Evolutionary conservation across 2,329 filamentous ascomycete species (phyloP).

Genomic region (Malbranchea cinnamomea): DNA sequence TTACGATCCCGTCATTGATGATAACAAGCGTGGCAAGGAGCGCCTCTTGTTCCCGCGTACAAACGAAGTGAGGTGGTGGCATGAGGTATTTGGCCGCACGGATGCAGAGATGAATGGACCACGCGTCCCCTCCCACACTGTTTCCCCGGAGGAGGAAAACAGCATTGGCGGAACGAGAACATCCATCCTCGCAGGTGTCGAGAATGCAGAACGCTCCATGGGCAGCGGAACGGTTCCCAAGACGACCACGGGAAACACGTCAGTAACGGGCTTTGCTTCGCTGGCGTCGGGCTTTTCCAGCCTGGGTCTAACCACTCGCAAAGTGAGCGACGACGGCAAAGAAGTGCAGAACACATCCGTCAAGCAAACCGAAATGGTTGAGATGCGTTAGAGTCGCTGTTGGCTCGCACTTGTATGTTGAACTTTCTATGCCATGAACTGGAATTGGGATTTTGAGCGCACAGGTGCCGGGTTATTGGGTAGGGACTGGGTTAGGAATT

Average conservation of each 20-base stretch:
- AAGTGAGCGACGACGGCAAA: conserved; percentile 15
- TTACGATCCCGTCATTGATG: conserved; percentile 62
- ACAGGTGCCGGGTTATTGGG: no score
- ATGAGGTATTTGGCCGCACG: conserved; percentile 67
- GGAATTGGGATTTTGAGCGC: no score
- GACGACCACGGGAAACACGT: conserved; percentile 15
- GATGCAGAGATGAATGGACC: conserved; percentile 86
- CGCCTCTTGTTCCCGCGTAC: conserved; percentile 67
- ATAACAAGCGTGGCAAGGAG: conserved; percentile 64
- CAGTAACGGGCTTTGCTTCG: conserved; percentile 23
- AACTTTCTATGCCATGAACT: no score
- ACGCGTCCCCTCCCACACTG: conserved; percentile 38
- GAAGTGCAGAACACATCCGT: conserved; percentile 12
- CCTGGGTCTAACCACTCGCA: conserved; percentile 25
- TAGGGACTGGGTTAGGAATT: no score
- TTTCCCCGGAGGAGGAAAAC: conserved; percentile 19
- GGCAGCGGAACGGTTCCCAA: conserved; percentile 28
- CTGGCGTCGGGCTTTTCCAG: conserved; percentile 32
- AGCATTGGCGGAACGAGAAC: conserved; percentile 20
- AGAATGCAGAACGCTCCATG: conserved; percentile 41
- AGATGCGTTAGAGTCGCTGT: conserved; percentile 30
- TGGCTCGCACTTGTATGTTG: no score
- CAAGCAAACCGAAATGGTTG: conserved; percentile 27
- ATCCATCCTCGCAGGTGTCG: conserved; percentile 45
- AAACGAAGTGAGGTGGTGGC: conserved; percentile 84